These are phyloP conservation scores for Mycosphaerella sp. DNA, from an alignment of 2,329 filamentous ascomycete species.

Conservation along the genomic window DNA sequence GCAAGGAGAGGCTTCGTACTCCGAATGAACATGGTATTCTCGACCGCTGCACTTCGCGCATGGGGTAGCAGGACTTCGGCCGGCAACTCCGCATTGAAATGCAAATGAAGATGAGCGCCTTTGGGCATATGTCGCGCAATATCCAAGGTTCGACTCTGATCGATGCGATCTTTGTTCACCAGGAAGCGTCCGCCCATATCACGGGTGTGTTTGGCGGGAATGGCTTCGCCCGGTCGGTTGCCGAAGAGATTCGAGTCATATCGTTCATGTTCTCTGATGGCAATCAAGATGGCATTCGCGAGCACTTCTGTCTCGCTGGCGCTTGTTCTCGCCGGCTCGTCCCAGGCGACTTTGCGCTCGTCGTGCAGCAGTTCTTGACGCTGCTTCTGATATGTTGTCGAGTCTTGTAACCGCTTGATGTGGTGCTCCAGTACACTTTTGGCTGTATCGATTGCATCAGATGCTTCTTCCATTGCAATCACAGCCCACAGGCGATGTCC, in stretches of 20 bases:
- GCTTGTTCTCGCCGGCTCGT: conserved; percentile 28
- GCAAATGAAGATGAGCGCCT: conserved; percentile 65
- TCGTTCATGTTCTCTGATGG: conserved; percentile 41
- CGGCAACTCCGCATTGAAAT: conserved; percentile 68
- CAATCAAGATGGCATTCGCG: conserved; percentile 34
- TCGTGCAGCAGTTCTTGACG: conserved; percentile 28
- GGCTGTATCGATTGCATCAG: background rate
- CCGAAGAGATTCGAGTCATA: conserved; percentile 36
- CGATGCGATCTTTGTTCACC: conserved; percentile 40
- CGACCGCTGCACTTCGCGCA: conserved; percentile 39
- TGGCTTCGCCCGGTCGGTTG: conserved; percentile 38
- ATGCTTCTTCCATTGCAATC: conserved; percentile 1
- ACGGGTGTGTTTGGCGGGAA: conserved; percentile 35
- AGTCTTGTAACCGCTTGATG: conserved; percentile 3
- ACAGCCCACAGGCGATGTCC: background rate
- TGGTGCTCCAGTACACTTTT: background rate
- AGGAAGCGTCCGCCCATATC: conserved; percentile 46
- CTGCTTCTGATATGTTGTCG: conserved; percentile 20
- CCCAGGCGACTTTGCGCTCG: conserved; percentile 35
- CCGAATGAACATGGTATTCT: conserved; percentile 61
- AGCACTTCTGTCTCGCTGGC: conserved; percentile 27
- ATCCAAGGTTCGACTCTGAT: conserved; percentile 51
- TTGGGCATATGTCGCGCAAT: conserved; percentile 60
- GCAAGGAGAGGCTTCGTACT: conserved; percentile 49
- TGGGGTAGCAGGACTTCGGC: conserved; percentile 55